Evolutionary conservation across 768 basidiomycete species (phyloP).

Genomic region (Boletus reticulatus): DNA sequence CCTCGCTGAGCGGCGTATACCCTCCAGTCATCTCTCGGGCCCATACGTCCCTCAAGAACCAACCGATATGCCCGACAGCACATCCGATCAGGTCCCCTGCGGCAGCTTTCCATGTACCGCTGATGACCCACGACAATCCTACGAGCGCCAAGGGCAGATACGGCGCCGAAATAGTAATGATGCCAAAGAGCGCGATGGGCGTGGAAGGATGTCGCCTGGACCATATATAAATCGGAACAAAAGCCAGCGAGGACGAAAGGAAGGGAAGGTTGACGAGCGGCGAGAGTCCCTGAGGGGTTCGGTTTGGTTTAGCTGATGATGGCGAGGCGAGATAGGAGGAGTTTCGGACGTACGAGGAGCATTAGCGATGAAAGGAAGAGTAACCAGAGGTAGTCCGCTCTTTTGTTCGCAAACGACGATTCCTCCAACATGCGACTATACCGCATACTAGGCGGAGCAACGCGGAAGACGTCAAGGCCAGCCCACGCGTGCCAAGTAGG

Average conservation of each 20-base stretch:
- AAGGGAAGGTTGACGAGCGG: slow-evolving; percentile 91
- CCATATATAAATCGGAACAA: slow-evolving; percentile 97
- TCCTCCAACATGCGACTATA: slow-evolving; percentile 97
- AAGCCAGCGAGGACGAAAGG: slow-evolving; percentile 89
- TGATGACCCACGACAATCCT: slow-evolving; percentile 79
- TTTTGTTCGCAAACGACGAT: slow-evolving; percentile 87
- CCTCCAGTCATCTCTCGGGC: slow-evolving; percentile 84
- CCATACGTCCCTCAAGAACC: slow-evolving; percentile 87
- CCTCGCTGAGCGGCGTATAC: slow-evolving; percentile 65
- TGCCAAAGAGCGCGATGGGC: slow-evolving; percentile 93
- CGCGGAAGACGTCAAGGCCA: neutral
- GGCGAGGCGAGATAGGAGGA: neutral
- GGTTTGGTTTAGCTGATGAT: neutral
- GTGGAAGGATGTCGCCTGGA: slow-evolving; percentile 91
- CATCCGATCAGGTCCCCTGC: slow-evolving; percentile 82
- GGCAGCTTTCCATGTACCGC: slow-evolving; percentile 81
- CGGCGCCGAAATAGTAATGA: slow-evolving; percentile 92
- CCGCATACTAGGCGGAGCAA: slow-evolving; percentile 67
- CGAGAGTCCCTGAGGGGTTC: slow-evolving; percentile 57
- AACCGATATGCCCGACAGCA: slow-evolving; percentile 82
- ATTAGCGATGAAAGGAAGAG: slow-evolving; percentile 79
- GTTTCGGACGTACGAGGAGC: slow-evolving; percentile 64
- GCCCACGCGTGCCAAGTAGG: neutral
- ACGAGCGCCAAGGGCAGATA: slow-evolving; percentile 94
- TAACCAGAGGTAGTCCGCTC: slow-evolving; percentile 96